Evolutionary conservation across 2,329 filamentous ascomycete species (phyloP).

Genomic region (Pestalotiopsis sp.): DNA sequence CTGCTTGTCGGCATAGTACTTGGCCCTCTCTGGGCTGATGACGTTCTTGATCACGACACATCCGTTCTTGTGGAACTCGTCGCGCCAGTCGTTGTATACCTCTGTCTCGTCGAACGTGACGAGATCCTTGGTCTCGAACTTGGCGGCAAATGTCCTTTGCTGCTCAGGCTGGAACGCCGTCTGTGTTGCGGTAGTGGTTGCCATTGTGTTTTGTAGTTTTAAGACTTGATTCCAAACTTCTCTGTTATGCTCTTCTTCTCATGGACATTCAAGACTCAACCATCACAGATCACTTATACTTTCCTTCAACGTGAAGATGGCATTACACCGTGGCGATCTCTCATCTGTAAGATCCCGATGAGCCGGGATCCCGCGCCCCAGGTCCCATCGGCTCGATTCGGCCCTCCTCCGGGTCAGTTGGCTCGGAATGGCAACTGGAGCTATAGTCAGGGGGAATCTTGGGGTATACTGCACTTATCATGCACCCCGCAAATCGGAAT

Average conservation of each 20-base stretch:
- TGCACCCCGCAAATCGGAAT: neutral
- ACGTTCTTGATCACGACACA: slow-evolving; percentile 42
- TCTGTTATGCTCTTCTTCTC: neutral
- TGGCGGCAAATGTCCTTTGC: neutral
- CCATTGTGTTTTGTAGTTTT: neutral
- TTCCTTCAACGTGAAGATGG: neutral
- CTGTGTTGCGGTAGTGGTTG: slow-evolving; percentile 15
- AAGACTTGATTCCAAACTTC: neutral
- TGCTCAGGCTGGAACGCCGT: neutral
- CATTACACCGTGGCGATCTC: neutral
- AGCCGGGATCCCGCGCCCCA: neutral
- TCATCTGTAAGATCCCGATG: neutral
- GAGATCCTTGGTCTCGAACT: slow-evolving; percentile 27
- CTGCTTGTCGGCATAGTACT: slow-evolving; percentile 41
- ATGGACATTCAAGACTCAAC: neutral
- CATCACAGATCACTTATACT: neutral
- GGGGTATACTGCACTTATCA: neutral
- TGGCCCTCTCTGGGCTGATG: slow-evolving; percentile 37
- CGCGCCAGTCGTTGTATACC: slow-evolving; percentile 43
- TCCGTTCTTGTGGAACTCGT: slow-evolving; percentile 44
- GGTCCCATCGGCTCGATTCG: neutral
- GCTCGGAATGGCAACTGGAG: neutral
- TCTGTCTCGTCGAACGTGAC: slow-evolving; percentile 24
- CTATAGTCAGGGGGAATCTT: neutral
- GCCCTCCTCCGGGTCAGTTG: neutral